Base-by-base conservation (phyloP, 768 basidiomycete species). In the Auricularia sp. region DNA sequence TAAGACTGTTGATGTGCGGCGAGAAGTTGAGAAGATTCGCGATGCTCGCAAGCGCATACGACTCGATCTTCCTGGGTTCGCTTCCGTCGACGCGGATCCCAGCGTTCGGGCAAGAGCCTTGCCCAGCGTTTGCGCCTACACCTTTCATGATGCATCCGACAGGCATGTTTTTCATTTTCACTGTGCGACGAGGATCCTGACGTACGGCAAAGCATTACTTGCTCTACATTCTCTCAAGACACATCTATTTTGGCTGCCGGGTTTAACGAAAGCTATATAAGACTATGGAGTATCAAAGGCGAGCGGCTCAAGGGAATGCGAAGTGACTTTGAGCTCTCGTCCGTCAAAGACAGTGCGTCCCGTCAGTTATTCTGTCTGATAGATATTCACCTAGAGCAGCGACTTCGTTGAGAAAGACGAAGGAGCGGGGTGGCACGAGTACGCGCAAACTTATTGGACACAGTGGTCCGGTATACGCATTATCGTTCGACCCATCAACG, bases 381-480 rank as follows among this genome's bases (percentile, higher is more conserved):
- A 69, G 33, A 47, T 58, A 4, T 59, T 63, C 47, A 42, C 18
- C 47, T 16, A 36, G 35, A 61, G 34, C 67, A 92, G 91, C 79
- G 54, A 70, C 81, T 33, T 85, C 86, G 7, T 75, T 87, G 61
- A 81, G 77, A 61, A 84, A 86, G 72, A 81, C 92, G 35, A 81
- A 85, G 66, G 92, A 94, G 74, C 92, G 88, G 75, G 90, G 88
- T 64, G 90, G 89, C 1, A 82, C 82, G 24, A 85, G 89, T 0
- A 94, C 95, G 10, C 87, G 94, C n/a, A 98, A 98, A 77, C 83
- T 99, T 18, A 86, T 98, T 63, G 97, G 94, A 1, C 97, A 99
- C 74, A 96, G 94, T 67, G 97, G 93, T 14, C 94, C 97, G 33
- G 94, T 98, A 21, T 98, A 98, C 74, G 87, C 92, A 1, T 84